Percentiles rank a stretch among this genome's conserved stretches.
These are phyloP conservation scores for Talaromyces stipitatus DNA, from an alignment of 495 filamentous ascomycete genomes.

Conservation along the genomic window DNA sequence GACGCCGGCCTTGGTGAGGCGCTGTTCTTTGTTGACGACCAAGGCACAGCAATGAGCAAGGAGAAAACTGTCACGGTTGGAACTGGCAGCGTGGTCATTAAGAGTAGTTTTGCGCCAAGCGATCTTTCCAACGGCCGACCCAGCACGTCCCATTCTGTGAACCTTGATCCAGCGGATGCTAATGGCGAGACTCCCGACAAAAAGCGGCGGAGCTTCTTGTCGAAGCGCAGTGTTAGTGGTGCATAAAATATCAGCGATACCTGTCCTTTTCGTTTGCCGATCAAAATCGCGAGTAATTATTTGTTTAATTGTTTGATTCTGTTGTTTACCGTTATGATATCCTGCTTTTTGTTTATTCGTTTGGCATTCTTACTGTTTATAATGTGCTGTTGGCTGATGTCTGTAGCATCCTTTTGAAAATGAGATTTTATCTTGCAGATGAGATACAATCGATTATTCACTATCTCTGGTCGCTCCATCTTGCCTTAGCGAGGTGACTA, in stretches of 20 bases:
- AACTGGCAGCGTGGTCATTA: conserved; percentile 56
- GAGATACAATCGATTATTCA: not conserved
- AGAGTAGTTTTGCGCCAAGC: conserved; percentile 50
- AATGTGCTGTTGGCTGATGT: not conserved
- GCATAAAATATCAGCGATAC: conserved; percentile 18
- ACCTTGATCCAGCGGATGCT: conserved; percentile 24
- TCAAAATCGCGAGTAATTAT: not conserved
- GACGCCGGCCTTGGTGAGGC: conserved; percentile 77
- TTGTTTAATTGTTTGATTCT: not conserved
- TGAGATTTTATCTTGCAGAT: not conserved
- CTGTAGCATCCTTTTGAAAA: not conserved
- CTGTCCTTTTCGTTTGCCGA: not conserved
- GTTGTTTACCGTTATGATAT: conserved; percentile 2
- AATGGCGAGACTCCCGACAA: conserved; percentile 48
- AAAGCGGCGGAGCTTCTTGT: conserved; percentile 45
- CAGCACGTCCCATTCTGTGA: conserved; percentile 30
- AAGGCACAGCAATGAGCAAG: conserved; percentile 48
- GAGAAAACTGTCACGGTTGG: conserved; percentile 72
- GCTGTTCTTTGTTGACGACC: conserved; percentile 85
- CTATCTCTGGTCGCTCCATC: not conserved
- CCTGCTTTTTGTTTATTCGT: not conserved
- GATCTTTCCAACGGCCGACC: conserved; percentile 23
- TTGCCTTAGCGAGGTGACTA: not conserved
- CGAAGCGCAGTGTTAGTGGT: conserved; percentile 46
- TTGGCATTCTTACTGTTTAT: not conserved